These are phyloP conservation scores for Boletellus ananas DNA, from an alignment of 768 basidiomycete genomes.

Conservation along the genomic window DNA sequence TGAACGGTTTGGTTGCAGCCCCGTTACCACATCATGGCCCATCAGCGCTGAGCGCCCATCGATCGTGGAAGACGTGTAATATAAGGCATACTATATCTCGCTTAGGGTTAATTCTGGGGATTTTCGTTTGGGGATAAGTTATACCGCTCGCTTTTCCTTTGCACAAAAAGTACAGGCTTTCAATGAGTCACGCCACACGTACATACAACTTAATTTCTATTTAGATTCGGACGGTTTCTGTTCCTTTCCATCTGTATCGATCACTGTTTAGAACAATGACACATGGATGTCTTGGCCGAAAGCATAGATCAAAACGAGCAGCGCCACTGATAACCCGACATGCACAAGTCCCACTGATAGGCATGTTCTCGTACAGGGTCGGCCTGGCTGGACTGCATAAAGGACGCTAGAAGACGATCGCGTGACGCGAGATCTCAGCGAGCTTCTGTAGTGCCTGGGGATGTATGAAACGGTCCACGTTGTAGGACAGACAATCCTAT, in stretches of 20 bases:
- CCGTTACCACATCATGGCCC: conserved; percentile 15
- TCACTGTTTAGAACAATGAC: conserved; percentile 2
- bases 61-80: conserved; percentile 14
- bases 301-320: conserved; percentile 12
- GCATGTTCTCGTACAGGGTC: background rate
- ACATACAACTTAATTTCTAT: conserved; percentile 11
- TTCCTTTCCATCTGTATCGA: conserved; percentile 13
- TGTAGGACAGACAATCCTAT: conserved; percentile 7
- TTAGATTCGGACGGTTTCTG: conserved; percentile 6
- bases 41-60: conserved; percentile 21
- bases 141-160: conserved; percentile 19
- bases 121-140: conserved; percentile 25
- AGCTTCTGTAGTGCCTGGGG: conserved; percentile 12
- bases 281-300: conserved; percentile 1
- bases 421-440: conserved; percentile 26
- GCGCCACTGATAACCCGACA: conserved; percentile 6
- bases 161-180: conserved; percentile 21
- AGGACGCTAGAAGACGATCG: conserved; percentile 6
- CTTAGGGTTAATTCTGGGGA: conserved; percentile 20
- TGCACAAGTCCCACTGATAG: conserved; percentile 3
- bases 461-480: conserved; percentile 4
- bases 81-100: conserved; percentile 22
- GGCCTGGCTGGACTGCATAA: background rate
- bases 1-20: conserved; percentile 14
- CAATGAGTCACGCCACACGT: conserved; percentile 5